Conservation (phyloP, 371 early-diverging fungal genomes). For the Mortierella sp. region DNA sequence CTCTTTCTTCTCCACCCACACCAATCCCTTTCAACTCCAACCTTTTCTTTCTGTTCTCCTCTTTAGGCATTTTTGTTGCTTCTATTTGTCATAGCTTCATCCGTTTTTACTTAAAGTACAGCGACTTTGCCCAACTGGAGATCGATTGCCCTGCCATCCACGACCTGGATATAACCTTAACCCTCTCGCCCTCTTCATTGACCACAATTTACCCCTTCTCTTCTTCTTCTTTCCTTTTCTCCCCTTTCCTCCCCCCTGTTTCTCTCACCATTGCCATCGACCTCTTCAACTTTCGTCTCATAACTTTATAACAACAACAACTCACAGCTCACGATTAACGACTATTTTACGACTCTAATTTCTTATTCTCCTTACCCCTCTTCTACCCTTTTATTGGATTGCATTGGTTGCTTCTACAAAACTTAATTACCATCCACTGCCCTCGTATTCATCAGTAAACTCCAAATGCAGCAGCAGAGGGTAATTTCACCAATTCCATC, state of each 20-base stretch:
- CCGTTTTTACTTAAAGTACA: neutral
- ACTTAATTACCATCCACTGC: neutral
- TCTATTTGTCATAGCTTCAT: neutral
- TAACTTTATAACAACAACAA: neutral
- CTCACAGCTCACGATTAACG: neutral
- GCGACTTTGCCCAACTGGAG: slow-evolving; percentile 30
- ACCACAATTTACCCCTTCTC: no score
- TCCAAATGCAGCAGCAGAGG: slow-evolving; percentile 19
- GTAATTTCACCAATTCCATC: slow-evolving; percentile 4
- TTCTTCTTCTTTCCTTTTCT: slow-evolving; percentile 2
- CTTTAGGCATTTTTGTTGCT: neutral
- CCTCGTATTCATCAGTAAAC: neutral
- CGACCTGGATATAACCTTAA: slow-evolving; percentile 9
- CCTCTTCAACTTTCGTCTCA: slow-evolving; percentile 8
- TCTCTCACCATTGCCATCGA: neutral
- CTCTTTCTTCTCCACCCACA: neutral
- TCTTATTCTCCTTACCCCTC: neutral
- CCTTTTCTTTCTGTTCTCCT: slow-evolving; percentile 23
- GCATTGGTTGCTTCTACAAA: neutral
- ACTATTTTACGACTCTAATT: neutral
- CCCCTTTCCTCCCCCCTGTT: neutral
- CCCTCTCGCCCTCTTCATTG: slow-evolving; percentile 7
- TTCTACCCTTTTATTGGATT: slow-evolving; percentile 1
- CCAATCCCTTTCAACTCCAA: slow-evolving; percentile 1
- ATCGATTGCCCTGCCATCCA: slow-evolving; percentile 41